Evolutionary conservation across 441 rosid species (phyloP).

Genomic region (Theobroma grandiflorum): DNA sequence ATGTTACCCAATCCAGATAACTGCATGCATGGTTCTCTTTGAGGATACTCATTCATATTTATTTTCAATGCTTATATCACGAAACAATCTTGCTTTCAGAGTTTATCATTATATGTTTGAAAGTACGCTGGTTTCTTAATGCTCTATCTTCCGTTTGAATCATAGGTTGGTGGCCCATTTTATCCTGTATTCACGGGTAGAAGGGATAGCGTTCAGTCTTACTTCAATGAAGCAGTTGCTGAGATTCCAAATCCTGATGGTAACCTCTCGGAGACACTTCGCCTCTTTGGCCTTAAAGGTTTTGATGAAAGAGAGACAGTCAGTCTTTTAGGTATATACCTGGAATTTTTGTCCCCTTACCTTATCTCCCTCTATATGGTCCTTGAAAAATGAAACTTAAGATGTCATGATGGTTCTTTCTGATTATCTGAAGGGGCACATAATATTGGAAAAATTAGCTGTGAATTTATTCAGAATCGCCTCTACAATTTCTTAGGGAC

Average conservation of each 20-base stretch:
- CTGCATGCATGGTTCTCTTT: neutral
- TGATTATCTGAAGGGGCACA: constrained; percentile 49
- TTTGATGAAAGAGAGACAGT: constrained; percentile 54
- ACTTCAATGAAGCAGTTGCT: constrained; percentile 41
- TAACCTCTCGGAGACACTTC: constrained; percentile 39
- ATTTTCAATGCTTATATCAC: neutral
- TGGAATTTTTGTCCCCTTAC: neutral
- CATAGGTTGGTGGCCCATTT: constrained; percentile 58
- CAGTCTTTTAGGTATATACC: constrained; percentile 49
- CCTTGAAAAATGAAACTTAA: neutral
- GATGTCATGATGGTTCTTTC: neutral
- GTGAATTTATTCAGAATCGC: constrained; percentile 48
- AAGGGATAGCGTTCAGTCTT: constrained; percentile 51
- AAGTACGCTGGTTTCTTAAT: neutral
- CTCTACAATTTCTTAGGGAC: constrained; percentile 49
- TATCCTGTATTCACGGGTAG: constrained; percentile 62
- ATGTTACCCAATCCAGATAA: neutral
- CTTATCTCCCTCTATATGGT: neutral
- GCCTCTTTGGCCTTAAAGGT: constrained; percentile 47
- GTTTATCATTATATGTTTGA: neutral
- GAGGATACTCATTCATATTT: neutral
- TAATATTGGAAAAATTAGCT: constrained; percentile 48
- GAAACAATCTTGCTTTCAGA: neutral
- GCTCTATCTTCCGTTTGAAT: neutral
- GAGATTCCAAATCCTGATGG: constrained; percentile 51